Percentiles rank a stretch among this genome's conserved stretches.
phyloP scores from a whole-genome alignment of 768 basidiomycete species.

The Suillus subalutaceus region DNA sequence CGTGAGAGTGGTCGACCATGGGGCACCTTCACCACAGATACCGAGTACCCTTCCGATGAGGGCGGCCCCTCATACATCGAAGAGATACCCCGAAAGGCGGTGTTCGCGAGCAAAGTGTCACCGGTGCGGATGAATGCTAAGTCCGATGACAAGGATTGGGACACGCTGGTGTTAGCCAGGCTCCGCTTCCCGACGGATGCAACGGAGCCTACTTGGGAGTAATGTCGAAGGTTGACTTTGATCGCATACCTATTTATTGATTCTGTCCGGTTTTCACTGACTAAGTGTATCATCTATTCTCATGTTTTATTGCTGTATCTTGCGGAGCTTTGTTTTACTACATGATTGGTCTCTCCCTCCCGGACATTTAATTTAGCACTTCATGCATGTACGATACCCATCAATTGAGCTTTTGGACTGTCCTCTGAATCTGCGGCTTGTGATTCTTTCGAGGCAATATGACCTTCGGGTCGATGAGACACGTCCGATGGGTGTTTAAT shows the following conservation, averaged over 20 bases:
- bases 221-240: background rate
- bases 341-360: background rate
- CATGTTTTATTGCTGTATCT: background rate
- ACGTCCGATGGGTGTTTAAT: background rate
- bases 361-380: background rate
- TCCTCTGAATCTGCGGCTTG: background rate
- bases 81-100: constrained; percentile 32
- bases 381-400: background rate
- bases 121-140: constrained; percentile 25
- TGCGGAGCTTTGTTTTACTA: background rate
- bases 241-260: background rate
- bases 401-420: background rate
- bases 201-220: constrained; percentile 52
- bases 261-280: background rate
- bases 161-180: constrained; percentile 64
- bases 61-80: constrained; percentile 54
- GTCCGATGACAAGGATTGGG: constrained; percentile 37
- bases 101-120: constrained; percentile 60
- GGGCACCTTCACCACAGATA: constrained; percentile 72
- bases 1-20: constrained; percentile 60
- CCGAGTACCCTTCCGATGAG: constrained; percentile 41
- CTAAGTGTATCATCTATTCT: background rate
- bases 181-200: constrained; percentile 68
- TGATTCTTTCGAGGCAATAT: background rate
- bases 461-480: background rate